A percentile compares a stretch with the other conserved stretches of the same genome.
phyloP scores from a whole-genome alignment of 1,139 yeast species.

The Kodamaea anthophila region DNA sequence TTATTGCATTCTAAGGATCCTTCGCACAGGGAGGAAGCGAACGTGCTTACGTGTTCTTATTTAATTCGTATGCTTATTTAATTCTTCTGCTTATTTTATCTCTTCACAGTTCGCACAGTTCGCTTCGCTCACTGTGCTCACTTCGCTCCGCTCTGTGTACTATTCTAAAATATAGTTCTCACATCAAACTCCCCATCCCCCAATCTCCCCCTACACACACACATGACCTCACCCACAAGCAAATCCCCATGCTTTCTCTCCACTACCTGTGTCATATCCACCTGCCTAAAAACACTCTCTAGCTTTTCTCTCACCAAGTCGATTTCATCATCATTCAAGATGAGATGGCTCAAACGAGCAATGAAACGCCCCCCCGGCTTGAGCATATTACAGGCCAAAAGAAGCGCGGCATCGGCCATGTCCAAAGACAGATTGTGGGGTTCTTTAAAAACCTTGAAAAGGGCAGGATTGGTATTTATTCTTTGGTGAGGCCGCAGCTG shows the following conservation, averaged over 20 bases:
- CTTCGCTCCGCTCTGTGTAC: too few relatives aligned
- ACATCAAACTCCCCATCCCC: constrained; percentile 34
- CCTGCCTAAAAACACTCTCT: constrained; percentile 45
- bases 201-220: constrained; percentile 53
- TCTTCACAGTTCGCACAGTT: too few relatives aligned
- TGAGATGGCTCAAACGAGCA: constrained; percentile 66
- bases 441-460: constrained; percentile 22
- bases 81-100: too few relatives aligned
- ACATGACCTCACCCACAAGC: constrained; percentile 32
- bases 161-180: constrained; percentile 7
- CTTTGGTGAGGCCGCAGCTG: constrained; percentile 63
- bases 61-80: too few relatives aligned
- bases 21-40: too few relatives aligned
- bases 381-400: constrained; percentile 64
- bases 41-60: too few relatives aligned
- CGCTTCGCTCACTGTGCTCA: background rate
- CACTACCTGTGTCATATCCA: constrained; percentile 4
- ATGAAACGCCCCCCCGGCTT: constrained; percentile 67
- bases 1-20: too few relatives aligned
- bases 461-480: constrained; percentile 19
- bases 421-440: constrained; percentile 40
- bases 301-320: constrained; percentile 50
- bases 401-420: constrained; percentile 84
- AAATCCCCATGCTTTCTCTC: too few relatives aligned
- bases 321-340: constrained; percentile 47